Evolutionary conservation across 352 stramenopile species (phyloP).

Genomic region (Globisporangium splendens): DNA sequence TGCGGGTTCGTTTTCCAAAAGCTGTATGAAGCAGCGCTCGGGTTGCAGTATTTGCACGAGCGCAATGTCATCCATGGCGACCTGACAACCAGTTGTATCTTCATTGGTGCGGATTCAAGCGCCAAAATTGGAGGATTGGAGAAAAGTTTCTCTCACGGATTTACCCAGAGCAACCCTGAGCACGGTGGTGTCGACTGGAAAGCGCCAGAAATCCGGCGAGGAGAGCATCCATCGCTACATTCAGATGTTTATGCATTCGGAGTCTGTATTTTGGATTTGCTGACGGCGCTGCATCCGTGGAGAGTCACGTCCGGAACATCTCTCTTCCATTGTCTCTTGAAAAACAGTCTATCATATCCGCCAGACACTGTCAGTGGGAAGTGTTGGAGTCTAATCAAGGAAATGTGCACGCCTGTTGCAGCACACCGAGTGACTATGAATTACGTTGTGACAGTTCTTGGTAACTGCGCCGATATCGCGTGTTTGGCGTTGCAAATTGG

Average conservation of each 20-base stretch:
- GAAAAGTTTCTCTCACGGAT: background rate
- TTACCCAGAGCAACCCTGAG: background rate
- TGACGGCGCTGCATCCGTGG: constrained; percentile 4
- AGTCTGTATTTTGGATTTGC: constrained; percentile 6
- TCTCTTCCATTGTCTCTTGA: background rate
- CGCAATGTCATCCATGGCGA: constrained; percentile 1
- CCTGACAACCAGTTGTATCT: constrained; percentile 3
- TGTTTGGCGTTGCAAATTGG: no score
- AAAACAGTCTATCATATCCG: background rate
- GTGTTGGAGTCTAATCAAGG: constrained; percentile 8
- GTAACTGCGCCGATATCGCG: background rate
- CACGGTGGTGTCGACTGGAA: constrained; percentile 2
- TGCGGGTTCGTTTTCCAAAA: background rate
- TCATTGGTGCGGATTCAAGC: constrained; percentile 7
- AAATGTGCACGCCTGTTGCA: constrained; percentile 2
- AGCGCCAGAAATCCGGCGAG: constrained; percentile 3
- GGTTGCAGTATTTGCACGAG: constrained; percentile 6
- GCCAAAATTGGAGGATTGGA: constrained; percentile 11
- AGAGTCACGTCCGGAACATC: background rate
- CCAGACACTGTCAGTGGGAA: background rate
- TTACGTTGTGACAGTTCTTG: constrained; percentile 2
- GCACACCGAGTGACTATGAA: background rate
- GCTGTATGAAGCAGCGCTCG: constrained; percentile 10
- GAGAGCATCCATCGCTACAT: background rate
- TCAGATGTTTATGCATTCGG: constrained; percentile 8